Evolutionary conservation across 768 basidiomycete species (phyloP).

Genomic region (Kwoniella heveanensis): DNA sequence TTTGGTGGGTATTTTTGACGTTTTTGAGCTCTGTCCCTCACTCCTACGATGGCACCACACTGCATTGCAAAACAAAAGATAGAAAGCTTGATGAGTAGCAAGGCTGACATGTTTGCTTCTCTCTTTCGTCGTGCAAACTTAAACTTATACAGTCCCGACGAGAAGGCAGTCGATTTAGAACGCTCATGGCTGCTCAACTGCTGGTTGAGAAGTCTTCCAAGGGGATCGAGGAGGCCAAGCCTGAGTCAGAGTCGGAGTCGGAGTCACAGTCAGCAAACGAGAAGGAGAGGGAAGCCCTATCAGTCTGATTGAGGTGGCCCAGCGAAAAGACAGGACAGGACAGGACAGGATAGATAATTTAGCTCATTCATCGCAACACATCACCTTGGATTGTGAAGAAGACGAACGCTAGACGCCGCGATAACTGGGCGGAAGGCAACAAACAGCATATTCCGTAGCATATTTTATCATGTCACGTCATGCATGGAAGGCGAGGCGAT

Average conservation of each 20-base stretch:
- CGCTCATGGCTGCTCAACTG: slow-evolving; percentile 86
- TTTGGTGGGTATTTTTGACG: slow-evolving; percentile 61
- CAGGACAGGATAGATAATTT: no score
- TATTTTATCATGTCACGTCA: background rate
- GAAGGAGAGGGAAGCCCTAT: background rate
- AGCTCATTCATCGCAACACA: no score
- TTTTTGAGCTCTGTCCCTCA: background rate
- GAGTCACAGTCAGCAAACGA: background rate
- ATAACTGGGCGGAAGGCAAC: no score
- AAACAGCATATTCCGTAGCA: no score
- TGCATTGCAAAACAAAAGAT: no score
- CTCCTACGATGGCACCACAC: no score
- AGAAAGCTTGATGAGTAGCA: background rate
- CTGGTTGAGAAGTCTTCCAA: slow-evolving; percentile 46
- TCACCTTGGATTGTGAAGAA: no score
- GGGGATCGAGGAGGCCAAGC: slow-evolving; percentile 11
- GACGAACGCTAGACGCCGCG: no score
- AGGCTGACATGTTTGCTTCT: slow-evolving; percentile 6
- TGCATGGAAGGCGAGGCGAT: background rate
- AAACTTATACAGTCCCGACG: slow-evolving; percentile 68
- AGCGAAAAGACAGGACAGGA: no score
- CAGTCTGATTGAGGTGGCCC: no score
- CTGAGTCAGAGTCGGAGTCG: background rate
- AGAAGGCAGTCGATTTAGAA: slow-evolving; percentile 75
- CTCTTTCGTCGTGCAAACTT: no score